phyloP scores from a whole-genome alignment of 2,329 filamentous ascomycete species.

The Lecanicillium sp. region DNA sequence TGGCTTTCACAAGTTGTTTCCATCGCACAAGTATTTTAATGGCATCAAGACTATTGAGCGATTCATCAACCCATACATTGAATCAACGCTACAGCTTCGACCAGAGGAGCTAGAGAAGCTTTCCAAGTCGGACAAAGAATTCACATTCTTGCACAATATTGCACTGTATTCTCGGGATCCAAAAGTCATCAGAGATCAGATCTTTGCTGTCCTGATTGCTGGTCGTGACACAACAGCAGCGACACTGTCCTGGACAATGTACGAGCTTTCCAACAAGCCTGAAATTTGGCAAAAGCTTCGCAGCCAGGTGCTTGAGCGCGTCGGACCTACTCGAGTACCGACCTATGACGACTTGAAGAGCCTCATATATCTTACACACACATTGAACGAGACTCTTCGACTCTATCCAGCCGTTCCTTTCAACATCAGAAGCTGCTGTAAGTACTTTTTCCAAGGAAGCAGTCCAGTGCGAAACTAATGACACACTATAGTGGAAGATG shows the following conservation, averaged over 20 bases:
- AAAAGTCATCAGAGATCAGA: slow-evolving; percentile 61
- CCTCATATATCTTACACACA: slow-evolving; percentile 72
- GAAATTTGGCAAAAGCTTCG: slow-evolving; percentile 59
- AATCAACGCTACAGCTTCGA: slow-evolving; percentile 53
- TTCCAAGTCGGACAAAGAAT: slow-evolving; percentile 54
- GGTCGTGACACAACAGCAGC: slow-evolving; percentile 81
- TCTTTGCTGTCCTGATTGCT: slow-evolving; percentile 70
- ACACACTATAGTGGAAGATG: slow-evolving; percentile 38
- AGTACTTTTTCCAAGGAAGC: too few species aligned
- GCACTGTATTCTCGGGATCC: slow-evolving; percentile 57
- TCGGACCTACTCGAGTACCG: slow-evolving; percentile 54
- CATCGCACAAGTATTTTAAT: slow-evolving; percentile 39
- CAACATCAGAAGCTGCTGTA: slow-evolving; percentile 64
- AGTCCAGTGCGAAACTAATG: background rate
- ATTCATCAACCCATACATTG: slow-evolving; percentile 63
- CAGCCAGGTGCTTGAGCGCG: slow-evolving; percentile 56
- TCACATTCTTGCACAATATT: slow-evolving; percentile 69
- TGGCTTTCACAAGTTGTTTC: too few species aligned
- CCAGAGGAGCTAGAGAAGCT: slow-evolving; percentile 60
- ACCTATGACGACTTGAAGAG: slow-evolving; percentile 76
- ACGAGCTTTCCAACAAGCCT: slow-evolving; percentile 69
- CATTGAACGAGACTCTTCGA: slow-evolving; percentile 70
- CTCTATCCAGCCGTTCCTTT: slow-evolving; percentile 72
- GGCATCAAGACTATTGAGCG: slow-evolving; percentile 56
- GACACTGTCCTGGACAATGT: slow-evolving; percentile 73